These are phyloP conservation scores for Dryas drummondii DNA, from an alignment of 306 rosid species.

Conservation along the genomic window DNA sequence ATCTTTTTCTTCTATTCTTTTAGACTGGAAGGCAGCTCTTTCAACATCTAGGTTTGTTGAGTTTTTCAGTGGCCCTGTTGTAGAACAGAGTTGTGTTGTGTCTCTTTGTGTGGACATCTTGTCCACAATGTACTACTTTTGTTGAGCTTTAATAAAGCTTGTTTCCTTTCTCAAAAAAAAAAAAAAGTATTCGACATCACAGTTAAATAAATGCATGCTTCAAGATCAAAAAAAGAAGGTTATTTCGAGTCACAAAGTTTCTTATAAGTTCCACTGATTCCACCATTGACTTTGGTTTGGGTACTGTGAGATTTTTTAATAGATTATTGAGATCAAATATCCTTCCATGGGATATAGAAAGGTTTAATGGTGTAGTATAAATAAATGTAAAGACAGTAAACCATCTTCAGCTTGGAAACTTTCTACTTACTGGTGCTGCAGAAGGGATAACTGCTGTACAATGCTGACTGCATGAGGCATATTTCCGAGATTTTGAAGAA, in stretches of 20 bases:
- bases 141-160: too few species aligned
- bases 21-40: too few species aligned
- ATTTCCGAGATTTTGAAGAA: slow-evolving; percentile 1
- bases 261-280: neutral
- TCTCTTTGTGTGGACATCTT: too few species aligned
- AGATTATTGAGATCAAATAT: neutral
- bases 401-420: neutral
- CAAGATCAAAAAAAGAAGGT: neutral
- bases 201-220: neutral
- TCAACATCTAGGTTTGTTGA: too few species aligned
- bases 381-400: neutral
- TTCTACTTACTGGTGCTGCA: slow-evolving; percentile 11
- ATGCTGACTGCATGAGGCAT: neutral
- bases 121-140: too few species aligned
- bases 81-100: too few species aligned
- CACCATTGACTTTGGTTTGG: neutral
- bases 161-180: too few species aligned
- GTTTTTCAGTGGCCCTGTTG: too few species aligned
- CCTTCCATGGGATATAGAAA: neutral
- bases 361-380: neutral
- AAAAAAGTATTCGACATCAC: too few species aligned
- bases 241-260: neutral
- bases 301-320: neutral
- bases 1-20: too few species aligned
- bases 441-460: neutral